Conservation (phyloP, 192 early-diverging fungal species). For the Diversispora epigaea region DNA sequence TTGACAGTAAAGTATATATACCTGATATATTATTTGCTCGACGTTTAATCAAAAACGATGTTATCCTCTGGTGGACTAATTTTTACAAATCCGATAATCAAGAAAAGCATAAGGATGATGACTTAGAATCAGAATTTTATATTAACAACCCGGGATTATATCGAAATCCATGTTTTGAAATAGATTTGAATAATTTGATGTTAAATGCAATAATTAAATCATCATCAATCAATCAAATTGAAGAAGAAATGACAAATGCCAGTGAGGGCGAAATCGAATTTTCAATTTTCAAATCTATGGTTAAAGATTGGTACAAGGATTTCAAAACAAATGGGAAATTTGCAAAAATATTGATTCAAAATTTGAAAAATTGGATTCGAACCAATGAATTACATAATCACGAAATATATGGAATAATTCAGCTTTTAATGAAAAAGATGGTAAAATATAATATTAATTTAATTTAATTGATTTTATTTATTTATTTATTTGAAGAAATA, state of each 20-base stretch:
- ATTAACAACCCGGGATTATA: background rate
- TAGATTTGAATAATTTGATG: background rate
- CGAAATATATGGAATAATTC: background rate
- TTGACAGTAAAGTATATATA: constrained; percentile 79
- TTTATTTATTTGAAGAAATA: background rate
- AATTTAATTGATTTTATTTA: background rate
- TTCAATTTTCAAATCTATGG: background rate
- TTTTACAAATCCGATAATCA: background rate
- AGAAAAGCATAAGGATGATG: background rate
- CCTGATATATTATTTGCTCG: constrained; percentile 86
- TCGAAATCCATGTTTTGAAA: background rate
- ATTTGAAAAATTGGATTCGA: constrained; percentile 10
- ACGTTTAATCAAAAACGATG: constrained; percentile 68
- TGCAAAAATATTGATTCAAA: background rate
- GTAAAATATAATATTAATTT: background rate
- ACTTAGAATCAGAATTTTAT: background rate
- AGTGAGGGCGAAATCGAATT: background rate
- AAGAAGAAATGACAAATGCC: background rate
- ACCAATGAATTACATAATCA: background rate
- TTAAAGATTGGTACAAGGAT: background rate
- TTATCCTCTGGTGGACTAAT: constrained; percentile 71
- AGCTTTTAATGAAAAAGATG: background rate
- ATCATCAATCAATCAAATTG: background rate
- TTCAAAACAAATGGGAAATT: background rate
- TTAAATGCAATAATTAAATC: background rate